Conservation (phyloP, 352 stramenopile species). For the Blastocystis sp. region DNA sequence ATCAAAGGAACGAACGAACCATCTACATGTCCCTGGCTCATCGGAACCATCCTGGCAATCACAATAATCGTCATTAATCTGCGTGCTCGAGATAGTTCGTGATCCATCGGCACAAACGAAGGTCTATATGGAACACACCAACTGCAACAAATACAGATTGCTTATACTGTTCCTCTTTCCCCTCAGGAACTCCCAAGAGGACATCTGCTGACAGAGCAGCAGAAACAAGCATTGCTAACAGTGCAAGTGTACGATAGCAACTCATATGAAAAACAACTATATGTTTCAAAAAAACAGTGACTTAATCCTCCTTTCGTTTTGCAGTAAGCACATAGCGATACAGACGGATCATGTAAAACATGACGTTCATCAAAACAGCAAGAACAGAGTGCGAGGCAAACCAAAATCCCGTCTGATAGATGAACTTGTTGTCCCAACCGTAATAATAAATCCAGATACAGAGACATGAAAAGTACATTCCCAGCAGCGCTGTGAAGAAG, state of each 20-base stretch:
- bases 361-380: conserved; percentile 18
- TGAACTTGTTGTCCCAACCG: background rate
- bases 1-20: background rate
- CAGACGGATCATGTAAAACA: conserved; percentile 55
- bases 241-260: background rate
- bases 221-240: background rate
- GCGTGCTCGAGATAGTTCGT: conserved; percentile 67
- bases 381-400: background rate
- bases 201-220: background rate
- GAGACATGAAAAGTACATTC: background rate
- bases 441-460: background rate
- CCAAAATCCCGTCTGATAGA: background rate
- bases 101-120: conserved; percentile 72
- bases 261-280: background rate
- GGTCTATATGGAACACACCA: conserved; percentile 57
- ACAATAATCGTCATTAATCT: conserved; percentile 87
- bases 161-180: background rate
- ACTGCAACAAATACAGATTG: background rate
- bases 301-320: background rate
- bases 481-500: background rate
- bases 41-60: conserved; percentile 82
- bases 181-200: background rate
- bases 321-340: conserved; percentile 30
- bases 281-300: background rate
- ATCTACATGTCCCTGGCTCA: conserved; percentile 73